Base-by-base conservation (phyloP, 1,284 basidiomycete genomes). In the Melampsora americana region DNA sequence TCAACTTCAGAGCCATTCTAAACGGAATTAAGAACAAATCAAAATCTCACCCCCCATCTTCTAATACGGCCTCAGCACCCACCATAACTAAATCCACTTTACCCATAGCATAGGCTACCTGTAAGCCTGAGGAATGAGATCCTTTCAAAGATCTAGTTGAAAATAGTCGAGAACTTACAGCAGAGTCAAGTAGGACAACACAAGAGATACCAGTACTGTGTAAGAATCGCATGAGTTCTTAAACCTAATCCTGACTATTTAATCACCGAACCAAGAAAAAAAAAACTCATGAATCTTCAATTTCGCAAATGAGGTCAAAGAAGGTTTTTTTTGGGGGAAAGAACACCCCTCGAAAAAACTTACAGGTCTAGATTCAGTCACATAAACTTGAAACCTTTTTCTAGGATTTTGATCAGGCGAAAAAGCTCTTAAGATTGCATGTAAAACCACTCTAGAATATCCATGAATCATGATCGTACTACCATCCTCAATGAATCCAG, bases 11-110 rank as follows among this genome's bases (percentile, higher is more conserved):
- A 28, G 44, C 44, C 23, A 69, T 78, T 60, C 69, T 20, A 11
- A 26, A 32, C n/a, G 4, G 30, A n/a, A 14, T 23, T 23, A n/a
- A 2, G 60, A 28, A 42, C 14, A 20, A 28, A 26, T 26, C 14
- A n/a, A 16, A 32, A 30, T 82, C 71, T 28, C 81, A 78, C 20
- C 83, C 83, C 18, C 83, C 95, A 79, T 90, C 92, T 84, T 98
- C 95, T 1, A 95, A 93, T 18, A 99, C 95, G 6, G 95, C 95
- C 85, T 99, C 95, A 30, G 93, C 94, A 11, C 95, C 95, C 30
- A 98, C 93, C 56, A 99, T 88, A 64, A 95, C 92, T 81, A 97
- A 90, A 83, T 99, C 93, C 20, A 93, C 90, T 77, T 92, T 90
- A 79, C 95, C 92, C 90, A 99, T 97, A 78, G 93, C 89, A 85